phyloP scores from a whole-genome alignment of 2,329 filamentous ascomycete genomes.

The Trichoderma asperellum region DNA sequence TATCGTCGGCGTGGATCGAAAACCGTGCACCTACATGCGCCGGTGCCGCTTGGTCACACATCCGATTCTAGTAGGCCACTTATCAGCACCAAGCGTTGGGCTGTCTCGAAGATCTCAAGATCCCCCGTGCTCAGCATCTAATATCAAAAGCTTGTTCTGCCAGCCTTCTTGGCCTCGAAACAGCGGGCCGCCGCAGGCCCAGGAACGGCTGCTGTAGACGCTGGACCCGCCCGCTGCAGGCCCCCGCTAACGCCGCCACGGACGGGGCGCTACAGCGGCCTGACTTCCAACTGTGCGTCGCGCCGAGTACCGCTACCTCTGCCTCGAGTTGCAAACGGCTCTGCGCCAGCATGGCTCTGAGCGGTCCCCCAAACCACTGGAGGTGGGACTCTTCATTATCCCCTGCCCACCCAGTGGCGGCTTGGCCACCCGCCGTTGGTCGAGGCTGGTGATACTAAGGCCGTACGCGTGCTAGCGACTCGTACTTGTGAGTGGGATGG shows the following conservation, averaged over 20 bases:
- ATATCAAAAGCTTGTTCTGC: constrained; percentile 6
- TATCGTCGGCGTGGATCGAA: background rate
- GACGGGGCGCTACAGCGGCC: background rate
- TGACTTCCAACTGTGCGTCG: constrained; percentile 4
- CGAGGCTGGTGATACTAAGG: constrained; percentile 17
- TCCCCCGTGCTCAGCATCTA: background rate
- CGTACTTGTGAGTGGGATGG: constrained; percentile 17
- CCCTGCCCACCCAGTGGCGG: constrained; percentile 25
- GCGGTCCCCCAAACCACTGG: background rate
- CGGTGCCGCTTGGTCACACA: background rate
- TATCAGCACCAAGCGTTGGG: background rate
- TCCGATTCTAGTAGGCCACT: background rate
- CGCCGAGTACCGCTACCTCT: constrained; percentile 6
- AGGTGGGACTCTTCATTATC: constrained; percentile 17
- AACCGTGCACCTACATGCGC: background rate
- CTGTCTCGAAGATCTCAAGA: background rate
- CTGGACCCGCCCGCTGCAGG: background rate
- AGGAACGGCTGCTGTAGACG: constrained; percentile 11
- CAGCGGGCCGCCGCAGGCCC: constrained; percentile 13
- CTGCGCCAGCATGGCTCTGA: background rate
- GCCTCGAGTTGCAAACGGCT: background rate
- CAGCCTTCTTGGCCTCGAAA: background rate
- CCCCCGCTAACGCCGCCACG: background rate
- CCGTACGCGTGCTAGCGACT: constrained; percentile 15
- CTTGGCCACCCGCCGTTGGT: constrained; percentile 27